Evolutionary conservation across 1,139 yeast genomes (phyloP).

Genomic region (Diutina rugosa): DNA sequence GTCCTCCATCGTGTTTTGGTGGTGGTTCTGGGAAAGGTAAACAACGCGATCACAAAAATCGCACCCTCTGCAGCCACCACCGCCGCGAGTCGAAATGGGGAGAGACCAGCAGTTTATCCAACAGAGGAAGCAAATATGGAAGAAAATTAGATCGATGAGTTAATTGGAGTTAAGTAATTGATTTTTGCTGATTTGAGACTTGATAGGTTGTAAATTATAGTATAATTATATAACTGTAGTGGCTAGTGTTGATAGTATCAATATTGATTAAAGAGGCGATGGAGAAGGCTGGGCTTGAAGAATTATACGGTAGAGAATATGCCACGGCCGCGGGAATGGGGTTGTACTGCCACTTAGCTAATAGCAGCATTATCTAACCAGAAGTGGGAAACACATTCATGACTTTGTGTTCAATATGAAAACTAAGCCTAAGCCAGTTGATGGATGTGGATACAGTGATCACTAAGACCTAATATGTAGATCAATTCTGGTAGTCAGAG

Average conservation of each 20-base stretch:
- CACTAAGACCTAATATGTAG: conserved; percentile 10
- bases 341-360: conserved; percentile 28
- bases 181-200: background rate
- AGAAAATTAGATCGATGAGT: too few species aligned
- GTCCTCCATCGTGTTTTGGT: background rate
- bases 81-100: background rate
- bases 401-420: conserved; percentile 28
- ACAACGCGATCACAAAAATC: background rate
- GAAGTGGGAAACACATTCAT: conserved; percentile 42
- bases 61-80: background rate
- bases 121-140: background rate
- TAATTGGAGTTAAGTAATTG: background rate
- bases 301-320: conserved; percentile 32
- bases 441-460: conserved; percentile 48
- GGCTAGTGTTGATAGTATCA: too few species aligned
- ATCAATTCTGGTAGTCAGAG: too few species aligned
- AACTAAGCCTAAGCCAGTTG: conserved; percentile 37
- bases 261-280: conserved; percentile 75
- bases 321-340: conserved; percentile 49
- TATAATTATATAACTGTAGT: too few species aligned
- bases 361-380: conserved; percentile 50
- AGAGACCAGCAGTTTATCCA: background rate
- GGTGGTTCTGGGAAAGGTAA: background rate
- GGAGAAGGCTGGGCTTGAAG: conserved; percentile 80
- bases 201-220: too few species aligned